Evolutionary conservation across 164 flowering plant species (phyloP).

Genomic region (Dillenia suffruticosa): DNA sequence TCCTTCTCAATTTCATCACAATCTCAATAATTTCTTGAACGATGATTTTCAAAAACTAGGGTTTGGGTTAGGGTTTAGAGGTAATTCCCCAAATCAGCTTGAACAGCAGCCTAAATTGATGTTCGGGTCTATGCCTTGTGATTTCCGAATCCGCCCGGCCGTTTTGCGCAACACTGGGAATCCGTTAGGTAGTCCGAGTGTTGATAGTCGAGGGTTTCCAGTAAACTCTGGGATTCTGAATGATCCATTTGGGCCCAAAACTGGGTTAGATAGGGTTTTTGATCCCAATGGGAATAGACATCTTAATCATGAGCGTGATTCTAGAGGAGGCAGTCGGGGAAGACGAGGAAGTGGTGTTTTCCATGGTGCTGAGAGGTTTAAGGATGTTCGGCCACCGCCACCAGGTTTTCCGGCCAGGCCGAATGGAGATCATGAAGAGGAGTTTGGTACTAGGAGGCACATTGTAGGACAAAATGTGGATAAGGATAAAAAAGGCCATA

Average conservation of each 20-base stretch:
- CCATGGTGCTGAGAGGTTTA: conserved; percentile 8
- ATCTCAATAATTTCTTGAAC: not conserved
- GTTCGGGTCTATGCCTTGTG: conserved; percentile 49
- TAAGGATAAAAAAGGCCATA: conserved; percentile 13
- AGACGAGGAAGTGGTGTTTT: conserved; percentile 18
- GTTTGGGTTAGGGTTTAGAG: conserved; percentile 10
- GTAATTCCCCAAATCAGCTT: conserved; percentile 1
- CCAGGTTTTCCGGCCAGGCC: conserved; percentile 49
- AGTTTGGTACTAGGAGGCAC: conserved; percentile 12
- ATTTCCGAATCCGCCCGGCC: conserved; percentile 8
- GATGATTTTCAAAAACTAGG: conserved; percentile 33
- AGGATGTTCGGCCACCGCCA: conserved; percentile 17
- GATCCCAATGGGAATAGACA: conserved; percentile 13
- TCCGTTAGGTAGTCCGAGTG: not conserved
- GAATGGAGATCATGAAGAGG: conserved; percentile 27
- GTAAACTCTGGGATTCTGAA: conserved; percentile 3
- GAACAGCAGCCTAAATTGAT: conserved; percentile 16
- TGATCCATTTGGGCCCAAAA: conserved; percentile 13
- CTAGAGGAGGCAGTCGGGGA: conserved; percentile 15
- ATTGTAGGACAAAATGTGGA: conserved; percentile 22
- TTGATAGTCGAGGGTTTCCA: conserved; percentile 1
- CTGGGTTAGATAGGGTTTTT: not conserved
- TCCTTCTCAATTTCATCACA: conserved; percentile 2
- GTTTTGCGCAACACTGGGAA: conserved; percentile 23
- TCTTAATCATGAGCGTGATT: conserved; percentile 10